phyloP scores from a whole-genome alignment of 2,329 filamentous ascomycete species.

The Colletotrichum ledebouriae region DNA sequence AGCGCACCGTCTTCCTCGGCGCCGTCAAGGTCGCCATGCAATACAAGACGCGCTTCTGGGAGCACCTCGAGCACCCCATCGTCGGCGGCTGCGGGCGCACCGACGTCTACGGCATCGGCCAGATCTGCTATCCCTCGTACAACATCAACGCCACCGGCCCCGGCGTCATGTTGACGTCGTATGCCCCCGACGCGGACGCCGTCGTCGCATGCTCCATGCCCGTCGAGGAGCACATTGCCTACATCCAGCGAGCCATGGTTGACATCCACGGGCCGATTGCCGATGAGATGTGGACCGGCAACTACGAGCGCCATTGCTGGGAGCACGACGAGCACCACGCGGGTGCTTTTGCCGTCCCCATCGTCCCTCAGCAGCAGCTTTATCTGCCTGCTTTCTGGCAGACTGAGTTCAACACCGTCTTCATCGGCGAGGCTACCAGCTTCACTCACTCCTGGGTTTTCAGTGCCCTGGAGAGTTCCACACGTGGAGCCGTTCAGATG shows the following conservation, averaged over 20 bases:
- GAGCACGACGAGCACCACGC: slow-evolving; percentile 67
- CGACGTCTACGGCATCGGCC: slow-evolving; percentile 62
- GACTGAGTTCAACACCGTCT: slow-evolving; percentile 63
- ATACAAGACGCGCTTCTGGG: slow-evolving; percentile 64
- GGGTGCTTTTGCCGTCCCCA: slow-evolving; percentile 66
- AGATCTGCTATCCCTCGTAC: slow-evolving; percentile 67
- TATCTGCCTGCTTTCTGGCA: slow-evolving; percentile 72
- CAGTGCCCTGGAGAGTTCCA: slow-evolving; percentile 66
- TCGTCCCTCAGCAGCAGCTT: slow-evolving; percentile 68
- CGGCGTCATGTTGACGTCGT: slow-evolving; percentile 65
- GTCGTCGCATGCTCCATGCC: slow-evolving; percentile 57
- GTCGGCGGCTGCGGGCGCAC: slow-evolving; percentile 63
- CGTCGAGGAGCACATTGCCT: slow-evolving; percentile 66
- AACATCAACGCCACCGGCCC: slow-evolving; percentile 63
- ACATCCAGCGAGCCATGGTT: slow-evolving; percentile 67
- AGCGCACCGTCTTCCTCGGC: slow-evolving; percentile 46
- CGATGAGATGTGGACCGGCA: slow-evolving; percentile 68
- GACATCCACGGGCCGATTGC: slow-evolving; percentile 62
- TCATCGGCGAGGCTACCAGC: slow-evolving; percentile 54
- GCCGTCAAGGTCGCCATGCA: slow-evolving; percentile 63
- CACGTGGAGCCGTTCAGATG: slow-evolving; percentile 67
- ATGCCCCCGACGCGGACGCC: slow-evolving; percentile 56
- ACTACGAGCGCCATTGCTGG: slow-evolving; percentile 72
- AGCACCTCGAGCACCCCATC: slow-evolving; percentile 48
- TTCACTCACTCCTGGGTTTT: slow-evolving; percentile 71